Percentiles rank a stretch among this genome's conserved stretches.
Conservation (phyloP, 495 filamentous ascomycete genomes). For the Cercophora newfieldiana region DNA sequence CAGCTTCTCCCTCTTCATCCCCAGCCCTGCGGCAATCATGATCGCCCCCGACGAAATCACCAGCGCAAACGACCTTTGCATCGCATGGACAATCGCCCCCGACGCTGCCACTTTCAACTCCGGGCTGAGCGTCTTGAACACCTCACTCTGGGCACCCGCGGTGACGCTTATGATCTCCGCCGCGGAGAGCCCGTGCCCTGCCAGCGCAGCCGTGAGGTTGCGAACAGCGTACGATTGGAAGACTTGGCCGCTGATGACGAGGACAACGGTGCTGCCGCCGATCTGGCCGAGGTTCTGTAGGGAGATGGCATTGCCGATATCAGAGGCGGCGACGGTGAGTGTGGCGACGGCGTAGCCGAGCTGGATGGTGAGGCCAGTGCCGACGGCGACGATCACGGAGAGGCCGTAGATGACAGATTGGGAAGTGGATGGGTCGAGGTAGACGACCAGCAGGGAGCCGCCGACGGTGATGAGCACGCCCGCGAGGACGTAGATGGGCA, state of each 20-base stretch:
- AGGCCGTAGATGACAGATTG: slow-evolving; percentile 54
- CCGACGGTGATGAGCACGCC: slow-evolving; percentile 53
- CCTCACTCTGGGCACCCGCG: slow-evolving; percentile 44
- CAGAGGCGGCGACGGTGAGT: slow-evolving; percentile 41
- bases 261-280: slow-evolving; percentile 50
- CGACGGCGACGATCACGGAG: slow-evolving; percentile 53
- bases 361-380: slow-evolving; percentile 53
- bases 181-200: slow-evolving; percentile 29
- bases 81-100: slow-evolving; percentile 51
- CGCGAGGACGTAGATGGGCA: slow-evolving; percentile 57
- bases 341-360: slow-evolving; percentile 57
- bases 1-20: slow-evolving; percentile 58
- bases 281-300: slow-evolving; percentile 59
- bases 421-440: slow-evolving; percentile 36
- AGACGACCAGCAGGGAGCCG: slow-evolving; percentile 51
- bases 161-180: slow-evolving; percentile 49
- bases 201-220: slow-evolving; percentile 39
- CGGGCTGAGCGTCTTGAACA: slow-evolving; percentile 40
- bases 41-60: slow-evolving; percentile 51
- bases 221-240: slow-evolving; percentile 50
- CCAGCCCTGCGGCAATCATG: slow-evolving; percentile 42
- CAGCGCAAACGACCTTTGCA: slow-evolving; percentile 53
- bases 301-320: slow-evolving; percentile 47
- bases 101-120: slow-evolving; percentile 41
- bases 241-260: slow-evolving; percentile 59